Base-by-base conservation (phyloP, 192 early-diverging fungal genomes). In the Dispira parvispora region DNA sequence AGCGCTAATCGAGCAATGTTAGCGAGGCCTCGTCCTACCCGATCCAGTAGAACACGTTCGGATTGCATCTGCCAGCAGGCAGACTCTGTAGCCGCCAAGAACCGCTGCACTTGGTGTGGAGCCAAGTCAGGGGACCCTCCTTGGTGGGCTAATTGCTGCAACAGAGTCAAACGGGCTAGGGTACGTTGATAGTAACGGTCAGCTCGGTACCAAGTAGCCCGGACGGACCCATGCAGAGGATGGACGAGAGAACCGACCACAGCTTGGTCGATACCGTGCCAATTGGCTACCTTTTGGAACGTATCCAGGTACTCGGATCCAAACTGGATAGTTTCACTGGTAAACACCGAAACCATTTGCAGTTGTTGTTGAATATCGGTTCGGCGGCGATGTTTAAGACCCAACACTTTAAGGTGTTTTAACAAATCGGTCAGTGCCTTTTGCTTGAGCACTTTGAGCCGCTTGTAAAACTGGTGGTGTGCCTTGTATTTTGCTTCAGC, bases 391-490 rank as follows among this genome's bases (percentile, higher is more conserved):
- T 25, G 61, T 46, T 77, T 72, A 23, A 84, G 64, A 21, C 90
- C 90, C 45, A 91, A 64, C 23, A 78, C 67, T 28, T 80, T 75
- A 25, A 93, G 62, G 52, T 85, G 74, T 65, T 85, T 89, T 52
- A 90, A 73, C 20, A 89, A 67, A 63, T 93, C 89, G 27, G 85
- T 85, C 3, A 87, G 64, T 2, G 90, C 81, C 65, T 87, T 89
- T 69, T 87, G 87, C 27, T 86, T 80, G 21, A 89, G 68, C 32
- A 79, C 63, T 62, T 87, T 82, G 63, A 82, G 80, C 49, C 79
- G 76, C 52, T 88, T 89, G 44, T 61, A 61, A 21, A 61, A 61
- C 43, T 61, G 58, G 8, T n/a, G 20, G 42, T 44, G 58, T 0
- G 38, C 43, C 9, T 25, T 61, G 42, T 20, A 20, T 44, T 61